These are phyloP conservation scores for Dothistroma pini DNA, from an alignment of 2,329 filamentous ascomycete genomes.

Conservation along the genomic window DNA sequence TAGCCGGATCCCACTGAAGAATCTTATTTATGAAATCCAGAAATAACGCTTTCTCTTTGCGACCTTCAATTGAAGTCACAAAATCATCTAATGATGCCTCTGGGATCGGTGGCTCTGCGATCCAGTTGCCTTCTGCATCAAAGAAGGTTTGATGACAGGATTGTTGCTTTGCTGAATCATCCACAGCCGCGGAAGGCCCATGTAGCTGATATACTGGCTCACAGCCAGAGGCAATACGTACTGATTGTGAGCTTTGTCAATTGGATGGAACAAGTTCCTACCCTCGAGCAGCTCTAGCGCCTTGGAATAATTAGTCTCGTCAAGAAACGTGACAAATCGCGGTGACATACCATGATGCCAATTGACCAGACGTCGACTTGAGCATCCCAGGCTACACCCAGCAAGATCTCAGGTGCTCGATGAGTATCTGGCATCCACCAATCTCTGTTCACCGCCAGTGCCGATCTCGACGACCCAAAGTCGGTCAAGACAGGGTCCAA, in stretches of 20 bases:
- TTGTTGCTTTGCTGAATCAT: constrained; percentile 6
- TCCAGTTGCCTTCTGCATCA: constrained; percentile 3
- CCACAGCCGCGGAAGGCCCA: constrained; percentile 6
- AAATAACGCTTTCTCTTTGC: constrained; percentile 14
- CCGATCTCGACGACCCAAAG: constrained; percentile 24
- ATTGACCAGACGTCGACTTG: constrained; percentile 4
- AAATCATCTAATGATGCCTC: background rate
- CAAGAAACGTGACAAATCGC: too few species aligned
- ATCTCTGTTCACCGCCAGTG: constrained; percentile 3
- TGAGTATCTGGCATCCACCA: constrained; percentile 7
- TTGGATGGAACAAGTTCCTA: constrained; percentile 28
- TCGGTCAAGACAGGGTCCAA: constrained; percentile 24
- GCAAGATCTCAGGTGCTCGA: constrained; percentile 3
- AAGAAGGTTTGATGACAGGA: constrained; percentile 1
- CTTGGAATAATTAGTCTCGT: constrained; percentile 9
- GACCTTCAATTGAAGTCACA: background rate
- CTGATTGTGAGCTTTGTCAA: constrained; percentile 24
- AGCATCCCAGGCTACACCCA: background rate
- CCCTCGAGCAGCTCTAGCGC: constrained; percentile 31
- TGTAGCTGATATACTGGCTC: constrained; percentile 27
- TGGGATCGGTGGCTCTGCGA: background rate
- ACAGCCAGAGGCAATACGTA: constrained; percentile 30
- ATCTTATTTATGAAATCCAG: constrained; percentile 29
- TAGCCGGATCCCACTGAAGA: constrained; percentile 24
- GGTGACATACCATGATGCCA: background rate